These are phyloP conservation scores for Isabelozyma rhagii DNA, from an alignment of 805 yeast genomes.

Conservation along the genomic window DNA sequence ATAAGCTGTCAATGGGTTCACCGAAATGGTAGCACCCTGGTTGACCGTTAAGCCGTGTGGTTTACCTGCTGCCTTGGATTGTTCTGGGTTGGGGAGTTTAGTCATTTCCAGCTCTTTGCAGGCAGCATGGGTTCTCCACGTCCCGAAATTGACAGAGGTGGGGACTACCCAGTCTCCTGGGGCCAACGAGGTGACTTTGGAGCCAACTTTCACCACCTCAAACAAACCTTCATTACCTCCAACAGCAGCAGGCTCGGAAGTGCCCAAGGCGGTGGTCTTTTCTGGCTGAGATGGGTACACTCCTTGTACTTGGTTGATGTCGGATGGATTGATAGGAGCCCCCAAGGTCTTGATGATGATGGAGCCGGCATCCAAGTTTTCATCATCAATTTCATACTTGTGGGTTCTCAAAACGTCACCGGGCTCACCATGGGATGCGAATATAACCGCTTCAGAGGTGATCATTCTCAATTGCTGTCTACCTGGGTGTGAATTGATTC, in stretches of 20 bases:
- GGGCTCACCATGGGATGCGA: slow-evolving; percentile 68
- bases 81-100: slow-evolving; percentile 52
- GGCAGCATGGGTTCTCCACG: slow-evolving; percentile 85
- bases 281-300: slow-evolving; percentile 47
- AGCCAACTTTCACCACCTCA: slow-evolving; percentile 74
- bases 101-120: slow-evolving; percentile 52
- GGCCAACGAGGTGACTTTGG: slow-evolving; percentile 42
- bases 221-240: slow-evolving; percentile 95
- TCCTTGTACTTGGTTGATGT: slow-evolving; percentile 45
- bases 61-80: slow-evolving; percentile 39
- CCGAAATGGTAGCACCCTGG: slow-evolving; percentile 86
- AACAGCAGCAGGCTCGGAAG: slow-evolving; percentile 67
- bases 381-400: slow-evolving; percentile 47
- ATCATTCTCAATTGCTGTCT: slow-evolving; percentile 26
- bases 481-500: not conserved
- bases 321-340: slow-evolving; percentile 43
- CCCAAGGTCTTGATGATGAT: slow-evolving; percentile 36
- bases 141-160: slow-evolving; percentile 72
- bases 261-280: slow-evolving; percentile 51
- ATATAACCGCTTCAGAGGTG: slow-evolving; percentile 65
- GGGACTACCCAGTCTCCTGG: slow-evolving; percentile 92
- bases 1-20: slow-evolving; percentile 90
- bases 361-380: slow-evolving; percentile 34
- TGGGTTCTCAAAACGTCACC: slow-evolving; percentile 51
- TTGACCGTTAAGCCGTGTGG: slow-evolving; percentile 31